Evolutionary conservation across 2,329 filamentous ascomycete species (phyloP).

Genomic region (Penicillium nordicum): DNA sequence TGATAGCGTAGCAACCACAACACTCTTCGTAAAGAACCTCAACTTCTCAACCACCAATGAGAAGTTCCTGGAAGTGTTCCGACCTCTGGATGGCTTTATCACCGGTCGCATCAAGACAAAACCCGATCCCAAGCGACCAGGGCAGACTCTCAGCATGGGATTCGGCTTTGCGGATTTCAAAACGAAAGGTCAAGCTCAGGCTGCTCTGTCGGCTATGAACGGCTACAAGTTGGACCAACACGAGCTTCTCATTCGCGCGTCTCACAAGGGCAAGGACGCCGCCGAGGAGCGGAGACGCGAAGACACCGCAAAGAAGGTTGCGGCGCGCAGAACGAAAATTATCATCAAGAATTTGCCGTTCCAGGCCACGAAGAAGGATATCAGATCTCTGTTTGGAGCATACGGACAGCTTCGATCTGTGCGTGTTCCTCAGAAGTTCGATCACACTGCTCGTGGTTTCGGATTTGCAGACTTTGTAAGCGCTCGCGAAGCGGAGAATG

Average conservation of each 20-base stretch:
- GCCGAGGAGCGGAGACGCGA: slow-evolving; percentile 81
- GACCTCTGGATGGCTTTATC: slow-evolving; percentile 79
- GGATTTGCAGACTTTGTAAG: slow-evolving; percentile 96
- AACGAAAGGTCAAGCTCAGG: slow-evolving; percentile 71
- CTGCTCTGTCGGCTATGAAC: slow-evolving; percentile 81
- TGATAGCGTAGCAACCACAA: slow-evolving; percentile 60
- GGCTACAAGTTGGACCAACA: slow-evolving; percentile 84
- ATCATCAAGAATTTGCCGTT: slow-evolving; percentile 98
- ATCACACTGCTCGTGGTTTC: slow-evolving; percentile 83
- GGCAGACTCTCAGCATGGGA: slow-evolving; percentile 89
- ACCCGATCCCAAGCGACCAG: slow-evolving; percentile 83
- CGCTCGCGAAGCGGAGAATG: slow-evolving; percentile 82
- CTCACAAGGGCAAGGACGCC: slow-evolving; percentile 81
- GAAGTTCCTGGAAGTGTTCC: slow-evolving; percentile 72
- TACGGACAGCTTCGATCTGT: slow-evolving; percentile 93
- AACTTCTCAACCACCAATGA: slow-evolving; percentile 84
- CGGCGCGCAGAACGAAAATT: slow-evolving; percentile 79
- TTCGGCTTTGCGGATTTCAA: slow-evolving; percentile 93
- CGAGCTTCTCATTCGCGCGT: slow-evolving; percentile 77
- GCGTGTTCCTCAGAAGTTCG: slow-evolving; percentile 91
- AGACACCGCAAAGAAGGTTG: slow-evolving; percentile 76
- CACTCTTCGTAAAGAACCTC: slow-evolving; percentile 88
- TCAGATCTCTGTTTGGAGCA: slow-evolving; percentile 77
- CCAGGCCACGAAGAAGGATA: slow-evolving; percentile 88
- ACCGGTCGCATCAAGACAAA: slow-evolving; percentile 91